Evolutionary conservation across 768 basidiomycete genomes (phyloP), one percentile per base, ranked within the genome.

Genomic region (Suillus fuscotomentosus): DNA sequence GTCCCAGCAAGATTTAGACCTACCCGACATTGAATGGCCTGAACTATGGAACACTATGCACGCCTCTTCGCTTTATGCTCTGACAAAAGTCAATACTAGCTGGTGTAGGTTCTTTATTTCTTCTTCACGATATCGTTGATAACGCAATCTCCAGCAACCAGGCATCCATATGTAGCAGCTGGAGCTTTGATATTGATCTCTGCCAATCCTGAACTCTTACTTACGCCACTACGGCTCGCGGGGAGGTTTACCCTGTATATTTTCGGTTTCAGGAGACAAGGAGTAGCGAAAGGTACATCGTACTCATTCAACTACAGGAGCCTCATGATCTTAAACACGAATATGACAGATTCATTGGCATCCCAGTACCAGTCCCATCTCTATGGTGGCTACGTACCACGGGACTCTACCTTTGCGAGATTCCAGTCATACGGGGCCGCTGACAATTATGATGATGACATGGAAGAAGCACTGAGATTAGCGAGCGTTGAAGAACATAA

Each of bases 371-470:
- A 66, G 43, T 65, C 63, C 39, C 31, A 31, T 34, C 11, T 43
- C 11, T 65, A 66, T n/a, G 65, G 64, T 8, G 64, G 50, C 13
- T 65, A 65, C 20, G 55, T 65, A 4, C 65, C 55, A 31, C 63
- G 14, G 24, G 55, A 53, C 53, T 66, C 65, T 11, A 14, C n/a
- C 38, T 66, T 66, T 20, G 36, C 57, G 7, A 45, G 51, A 9
- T 31, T 65, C 4, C 65, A 65, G 60, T 65, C 65, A 13, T 65
- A 65, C 22, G 65, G 65, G 11, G 59, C 65, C 5, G 31, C 36
- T 36, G 39, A 57, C 2, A 22, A 27, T 42, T 22, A 48, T n/a
- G 34, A 57, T 34, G 43, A 60, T 27, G 14, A 31, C 31, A 31
- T 31, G 31, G 31, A 31, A 31, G 14, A 27, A 51, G 50, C 15